Conservation (phyloP, 306 rosid genomes). For the Cucurbita ficifolia region DNA sequence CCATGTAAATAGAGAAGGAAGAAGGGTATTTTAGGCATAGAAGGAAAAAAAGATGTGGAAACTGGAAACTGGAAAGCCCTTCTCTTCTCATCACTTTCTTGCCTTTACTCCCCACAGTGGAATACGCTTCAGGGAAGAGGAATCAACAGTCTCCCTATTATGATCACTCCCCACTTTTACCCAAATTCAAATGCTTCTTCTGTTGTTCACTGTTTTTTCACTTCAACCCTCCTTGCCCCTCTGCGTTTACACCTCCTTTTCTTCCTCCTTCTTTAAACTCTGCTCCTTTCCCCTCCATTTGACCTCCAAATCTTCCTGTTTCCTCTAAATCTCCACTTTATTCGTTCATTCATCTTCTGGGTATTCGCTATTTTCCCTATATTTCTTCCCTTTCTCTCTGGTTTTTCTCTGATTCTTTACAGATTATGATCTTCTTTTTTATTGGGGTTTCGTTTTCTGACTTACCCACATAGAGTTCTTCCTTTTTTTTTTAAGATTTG, state of each 20-base stretch:
- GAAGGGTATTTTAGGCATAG: not conserved
- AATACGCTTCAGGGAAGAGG: not conserved
- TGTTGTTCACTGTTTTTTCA: constrained; percentile 28
- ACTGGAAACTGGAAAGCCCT: no score
- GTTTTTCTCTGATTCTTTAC: not conserved
- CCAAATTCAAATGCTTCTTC: constrained; percentile 29
- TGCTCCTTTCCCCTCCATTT: not conserved
- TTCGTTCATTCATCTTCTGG: not conserved
- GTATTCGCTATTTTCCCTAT: not conserved
- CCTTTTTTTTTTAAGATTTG: not conserved
- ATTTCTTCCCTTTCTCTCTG: not conserved
- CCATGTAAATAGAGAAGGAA: not conserved
- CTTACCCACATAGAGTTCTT: not conserved
- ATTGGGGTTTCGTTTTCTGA: not conserved
- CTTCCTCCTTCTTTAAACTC: not conserved
- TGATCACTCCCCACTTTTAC: not conserved
- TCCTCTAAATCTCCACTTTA: not conserved
- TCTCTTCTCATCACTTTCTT: not conserved
- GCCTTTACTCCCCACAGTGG: not conserved
- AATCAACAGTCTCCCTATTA: not conserved
- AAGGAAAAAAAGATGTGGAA: not conserved
- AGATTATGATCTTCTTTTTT: not conserved
- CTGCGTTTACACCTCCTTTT: not conserved
- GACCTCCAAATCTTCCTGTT: not conserved
- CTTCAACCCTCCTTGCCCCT: constrained; percentile 18